Evolutionary conservation across 148 eudicot species (phyloP), one percentile per base, ranked within the genome.

Genomic region (Linanthus parryae): DNA sequence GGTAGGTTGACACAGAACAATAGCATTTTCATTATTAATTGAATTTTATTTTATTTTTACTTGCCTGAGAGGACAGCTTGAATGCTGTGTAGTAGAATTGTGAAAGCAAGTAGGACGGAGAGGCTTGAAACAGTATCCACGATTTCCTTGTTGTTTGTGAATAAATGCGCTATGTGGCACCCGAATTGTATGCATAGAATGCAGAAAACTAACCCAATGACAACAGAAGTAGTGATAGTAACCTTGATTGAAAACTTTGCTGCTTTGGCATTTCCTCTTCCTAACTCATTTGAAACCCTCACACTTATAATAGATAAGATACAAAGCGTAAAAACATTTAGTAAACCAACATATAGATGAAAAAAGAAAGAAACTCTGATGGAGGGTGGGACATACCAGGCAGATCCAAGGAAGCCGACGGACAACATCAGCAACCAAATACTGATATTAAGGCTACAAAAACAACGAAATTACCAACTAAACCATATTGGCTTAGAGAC

Each of bases 361-460:
- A n/a, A n/a, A n/a, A n/a, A n/a, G n/a, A n/a, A n/a, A n/a, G n/a
- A n/a, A n/a, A n/a, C n/a, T n/a, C n/a, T n/a, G n/a, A n/a, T n/a
- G n/a, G n/a, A n/a, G 6, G 9, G 7, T 24, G 35, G 31, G 52
- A 17, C 55, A 38, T 73, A 81, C 83, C 76, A 54, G 19, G 79
- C 69, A 44, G 90, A 77, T 37, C 82, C 82, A 7, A 79, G 78
- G 35, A 83, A 70, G 28, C 90, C 90, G 4, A 83, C 72, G 78
- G 62, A 63, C 35, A 83, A 35, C 90, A 83, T 83, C 45, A 79
- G 65, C 25, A 68, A 66, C 90, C 90, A 83, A 52, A 61, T 73
- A 23, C 54, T 65, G 25, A 83, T 42, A 33, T 79, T 83, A 22
- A 83, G 74, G 80, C 90, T 83, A 83, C 53, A 63, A 47, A 37